Evolutionary conservation across 1,139 yeast species (phyloP), one percentile per base, ranked within the genome.

Genomic region (Magnusiomyces suaveolens): DNA sequence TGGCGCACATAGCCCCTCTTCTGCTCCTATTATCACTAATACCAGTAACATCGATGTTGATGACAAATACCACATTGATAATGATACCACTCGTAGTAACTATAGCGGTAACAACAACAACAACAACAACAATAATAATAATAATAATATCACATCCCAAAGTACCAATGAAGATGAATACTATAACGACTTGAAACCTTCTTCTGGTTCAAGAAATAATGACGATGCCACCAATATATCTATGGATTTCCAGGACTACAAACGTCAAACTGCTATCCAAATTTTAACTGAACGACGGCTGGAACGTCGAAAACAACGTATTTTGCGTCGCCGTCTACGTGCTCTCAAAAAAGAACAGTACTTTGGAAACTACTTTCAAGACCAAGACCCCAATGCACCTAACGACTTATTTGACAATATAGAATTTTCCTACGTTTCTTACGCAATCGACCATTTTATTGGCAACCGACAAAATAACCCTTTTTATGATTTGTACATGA

Each of bases 171-270:
- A 29, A 6, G 6, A 29, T 29, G 33, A 12, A 29, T 6, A n/a
- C n/a, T n/a, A 29, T 29, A 29, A 6, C 33, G 33, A 29, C 12
- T 29, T 29, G 33, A 29, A 29, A 29, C 12, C 12, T 6, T 12
- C 33, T 6, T 29, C 33, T 29, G 33, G 33, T 12, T 29, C 33
- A 12, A 29, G 12, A 14, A 36, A 36, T 36, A 3, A 10, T 36
- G 41, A 36, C 18, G 3, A 14, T 36, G 18, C 6, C 6, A 12
- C 36, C 18, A 51, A 47, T 16, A 2, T 43, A 14, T 53, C 63
- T 8, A 61, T 66, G 2, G 79, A 75, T 51, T 75, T 73, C 58
- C 74, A 71, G 25, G 63, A 61, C 25, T 75, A 74, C 57, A 70
- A 70, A 48, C 66, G 62, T 18, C 59, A 66, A 32, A 63, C 73